Evolutionary conservation across 768 basidiomycete species (phyloP).

Genomic region (Dentipellis sp.): DNA sequence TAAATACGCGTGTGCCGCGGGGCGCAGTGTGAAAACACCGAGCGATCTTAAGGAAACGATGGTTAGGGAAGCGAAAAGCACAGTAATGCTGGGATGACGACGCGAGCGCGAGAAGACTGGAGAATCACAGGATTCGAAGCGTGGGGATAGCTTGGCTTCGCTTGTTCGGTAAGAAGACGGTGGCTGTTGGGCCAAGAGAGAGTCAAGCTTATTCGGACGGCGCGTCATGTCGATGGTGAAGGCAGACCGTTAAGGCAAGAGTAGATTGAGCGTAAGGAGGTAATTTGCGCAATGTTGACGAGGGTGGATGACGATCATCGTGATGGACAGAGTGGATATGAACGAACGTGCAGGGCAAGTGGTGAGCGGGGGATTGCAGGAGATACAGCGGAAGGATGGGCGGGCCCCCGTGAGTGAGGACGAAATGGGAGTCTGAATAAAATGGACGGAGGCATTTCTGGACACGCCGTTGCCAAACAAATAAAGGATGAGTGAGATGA

Average conservation of each 20-base stretch:
- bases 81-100: too few species aligned
- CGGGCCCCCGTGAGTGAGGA: not conserved
- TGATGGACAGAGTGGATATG: not conserved
- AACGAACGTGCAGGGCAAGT: not conserved
- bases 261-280: not conserved
- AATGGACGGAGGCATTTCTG: too few species aligned
- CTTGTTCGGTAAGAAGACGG: too few species aligned
- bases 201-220: not conserved
- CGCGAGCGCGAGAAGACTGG: too few species aligned
- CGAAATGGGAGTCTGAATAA: not conserved
- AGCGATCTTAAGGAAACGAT: too few species aligned
- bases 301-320: not conserved
- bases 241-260: not conserved
- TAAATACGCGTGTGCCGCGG: too few species aligned
- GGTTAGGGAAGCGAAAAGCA: too few species aligned
- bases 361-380: not conserved
- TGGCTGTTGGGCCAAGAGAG: not conserved
- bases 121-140: not conserved
- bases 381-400: not conserved
- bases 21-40: too few species aligned
- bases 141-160: too few species aligned
- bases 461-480: too few species aligned
- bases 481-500: too few species aligned
- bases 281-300: not conserved
- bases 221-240: not conserved